These are phyloP conservation scores for Gossypium trilobum DNA, from an alignment of 441 rosid genomes.

Conservation along the genomic window DNA sequence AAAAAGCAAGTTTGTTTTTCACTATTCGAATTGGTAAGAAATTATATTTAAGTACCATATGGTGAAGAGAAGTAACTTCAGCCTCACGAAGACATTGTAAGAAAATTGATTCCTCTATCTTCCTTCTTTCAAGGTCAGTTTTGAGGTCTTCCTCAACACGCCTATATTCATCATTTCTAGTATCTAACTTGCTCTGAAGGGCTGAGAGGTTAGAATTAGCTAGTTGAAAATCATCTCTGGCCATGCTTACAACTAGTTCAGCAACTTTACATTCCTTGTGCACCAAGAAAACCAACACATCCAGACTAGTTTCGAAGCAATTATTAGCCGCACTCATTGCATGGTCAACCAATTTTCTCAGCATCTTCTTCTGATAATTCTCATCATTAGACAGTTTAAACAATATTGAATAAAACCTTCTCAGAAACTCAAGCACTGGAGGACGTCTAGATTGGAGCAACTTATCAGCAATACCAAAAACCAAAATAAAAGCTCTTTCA, in stretches of 20 bases:
- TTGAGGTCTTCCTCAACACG: constrained; percentile 42
- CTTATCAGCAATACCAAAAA: constrained; percentile 86
- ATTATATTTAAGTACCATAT: neutral
- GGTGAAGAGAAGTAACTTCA: constrained; percentile 47
- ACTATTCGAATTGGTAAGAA: neutral
- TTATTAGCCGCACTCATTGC: constrained; percentile 59
- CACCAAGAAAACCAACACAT: constrained; percentile 66
- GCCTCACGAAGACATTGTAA: constrained; percentile 60
- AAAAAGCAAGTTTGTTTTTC: constrained; percentile 5
- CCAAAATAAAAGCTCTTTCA: constrained; percentile 52
- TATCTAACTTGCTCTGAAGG: too few relatives aligned
- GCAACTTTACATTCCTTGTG: too few relatives aligned
- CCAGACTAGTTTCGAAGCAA: constrained; percentile 54
- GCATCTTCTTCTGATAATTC: constrained; percentile 63
- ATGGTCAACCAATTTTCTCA: constrained; percentile 80
- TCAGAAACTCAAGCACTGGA: constrained; percentile 68
- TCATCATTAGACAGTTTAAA: constrained; percentile 78
- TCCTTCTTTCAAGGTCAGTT: constrained; percentile 53
- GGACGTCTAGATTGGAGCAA: constrained; percentile 62
- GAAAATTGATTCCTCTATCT: constrained; percentile 46
- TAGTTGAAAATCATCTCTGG: too few relatives aligned
- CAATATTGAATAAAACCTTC: constrained; percentile 66
- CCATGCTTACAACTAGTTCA: too few relatives aligned
- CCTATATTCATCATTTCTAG: too few relatives aligned
- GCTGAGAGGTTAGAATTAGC: too few relatives aligned